phyloP scores from a whole-genome alignment of 2,329 filamentous ascomycete species.

The Myriosclerotinia duriaeana region DNA sequence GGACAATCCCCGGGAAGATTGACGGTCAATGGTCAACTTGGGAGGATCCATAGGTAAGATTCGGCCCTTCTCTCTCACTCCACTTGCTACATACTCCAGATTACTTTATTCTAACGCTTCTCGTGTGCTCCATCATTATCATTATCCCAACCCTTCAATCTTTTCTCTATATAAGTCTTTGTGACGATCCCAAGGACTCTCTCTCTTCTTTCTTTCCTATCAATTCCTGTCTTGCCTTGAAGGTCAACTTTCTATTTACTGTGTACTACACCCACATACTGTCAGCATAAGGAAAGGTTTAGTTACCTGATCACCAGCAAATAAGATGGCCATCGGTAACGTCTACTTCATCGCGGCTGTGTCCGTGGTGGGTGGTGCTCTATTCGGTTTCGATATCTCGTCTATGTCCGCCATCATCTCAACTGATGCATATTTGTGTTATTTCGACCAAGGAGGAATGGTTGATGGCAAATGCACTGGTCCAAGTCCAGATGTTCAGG shows the following conservation, averaged over 20 bases:
- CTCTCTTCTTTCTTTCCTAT: neutral
- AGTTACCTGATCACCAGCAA: constrained; percentile 4
- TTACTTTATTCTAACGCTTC: constrained; percentile 13
- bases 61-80: constrained; percentile 15
- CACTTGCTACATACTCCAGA: constrained; percentile 11
- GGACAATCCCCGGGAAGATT: constrained; percentile 4
- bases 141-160: constrained; percentile 2
- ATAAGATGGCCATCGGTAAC: constrained; percentile 36
- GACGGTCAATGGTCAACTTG: neutral
- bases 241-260: constrained; percentile 1
- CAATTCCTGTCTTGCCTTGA: neutral
- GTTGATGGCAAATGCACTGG: constrained; percentile 51
- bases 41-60: constrained; percentile 13
- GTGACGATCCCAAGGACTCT: constrained; percentile 2
- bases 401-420: constrained; percentile 59
- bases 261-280: neutral
- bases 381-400: constrained; percentile 53
- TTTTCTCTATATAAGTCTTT: constrained; percentile 17
- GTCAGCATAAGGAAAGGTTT: constrained; percentile 13
- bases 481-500: constrained; percentile 44
- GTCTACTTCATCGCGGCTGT: constrained; percentile 40
- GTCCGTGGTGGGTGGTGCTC: constrained; percentile 39
- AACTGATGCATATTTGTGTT: constrained; percentile 51
- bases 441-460: constrained; percentile 47
- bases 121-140: constrained; percentile 15